Conservation (phyloP, 2,329 filamentous ascomycete genomes). For the Clonostachys sp. region DNA sequence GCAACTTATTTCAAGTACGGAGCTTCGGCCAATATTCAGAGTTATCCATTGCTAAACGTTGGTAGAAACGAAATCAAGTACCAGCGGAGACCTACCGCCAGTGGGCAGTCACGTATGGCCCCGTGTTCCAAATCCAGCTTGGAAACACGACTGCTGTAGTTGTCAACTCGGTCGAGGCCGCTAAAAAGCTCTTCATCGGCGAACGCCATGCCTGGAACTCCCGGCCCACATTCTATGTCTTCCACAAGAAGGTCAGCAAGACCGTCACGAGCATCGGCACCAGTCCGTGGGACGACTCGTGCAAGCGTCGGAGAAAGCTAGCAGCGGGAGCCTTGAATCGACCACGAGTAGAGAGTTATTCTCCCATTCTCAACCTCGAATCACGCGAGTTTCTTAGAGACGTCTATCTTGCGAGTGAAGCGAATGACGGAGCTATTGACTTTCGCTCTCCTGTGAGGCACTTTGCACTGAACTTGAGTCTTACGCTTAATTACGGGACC, state of each 20-base stretch:
- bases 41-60: not conserved
- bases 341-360: constrained; percentile 61
- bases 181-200: constrained; percentile 60
- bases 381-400: constrained; percentile 54
- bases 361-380: constrained; percentile 64
- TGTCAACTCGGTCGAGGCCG: constrained; percentile 62
- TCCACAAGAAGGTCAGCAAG: constrained; percentile 50
- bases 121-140: constrained; percentile 24
- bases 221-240: constrained; percentile 58
- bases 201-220: constrained; percentile 63
- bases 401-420: constrained; percentile 50
- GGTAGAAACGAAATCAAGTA: constrained; percentile 1
- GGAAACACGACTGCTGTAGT: constrained; percentile 55
- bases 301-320: constrained; percentile 60
- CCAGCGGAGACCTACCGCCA: constrained; percentile 15
- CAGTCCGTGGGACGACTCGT: constrained; percentile 65
- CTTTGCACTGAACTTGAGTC: constrained; percentile 58
- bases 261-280: constrained; percentile 49
- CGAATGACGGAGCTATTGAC: constrained; percentile 49
- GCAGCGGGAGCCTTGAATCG: constrained; percentile 63
- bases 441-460: constrained; percentile 59
- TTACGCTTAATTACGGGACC: constrained; percentile 63
- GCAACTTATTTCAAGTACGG: constrained; percentile 3
- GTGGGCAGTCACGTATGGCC: constrained; percentile 19
- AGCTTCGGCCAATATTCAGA: not conserved